Evolutionary conservation across 768 basidiomycete species (phyloP).

Genomic region (Plicaturopsis crispa): DNA sequence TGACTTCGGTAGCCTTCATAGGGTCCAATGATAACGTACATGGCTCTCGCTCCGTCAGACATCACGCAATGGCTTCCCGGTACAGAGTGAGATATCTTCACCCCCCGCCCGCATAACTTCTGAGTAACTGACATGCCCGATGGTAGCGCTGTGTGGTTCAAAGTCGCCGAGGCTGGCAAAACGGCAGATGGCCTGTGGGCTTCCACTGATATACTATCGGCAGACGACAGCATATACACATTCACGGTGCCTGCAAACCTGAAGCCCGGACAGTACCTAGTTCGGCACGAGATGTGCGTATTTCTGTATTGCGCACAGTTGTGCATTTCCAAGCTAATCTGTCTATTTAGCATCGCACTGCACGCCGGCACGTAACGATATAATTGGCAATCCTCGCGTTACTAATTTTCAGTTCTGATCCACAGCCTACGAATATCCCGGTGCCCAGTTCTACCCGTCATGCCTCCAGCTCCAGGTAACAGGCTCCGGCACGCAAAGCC

Average conservation of each 20-base stretch:
- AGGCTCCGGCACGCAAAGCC: conserved; percentile 34
- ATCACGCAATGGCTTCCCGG: conserved; percentile 36
- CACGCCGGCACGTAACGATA: conserved; percentile 21
- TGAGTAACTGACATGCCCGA: neutral
- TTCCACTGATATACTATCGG: conserved; percentile 29
- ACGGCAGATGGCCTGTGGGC: conserved; percentile 37
- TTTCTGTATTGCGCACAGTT: neutral
- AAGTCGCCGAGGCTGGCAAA: conserved; percentile 39
- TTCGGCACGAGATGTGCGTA: conserved; percentile 38
- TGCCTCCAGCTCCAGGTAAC: conserved; percentile 41
- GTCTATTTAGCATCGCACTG: conserved; percentile 26
- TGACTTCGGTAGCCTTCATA: conserved; percentile 23
- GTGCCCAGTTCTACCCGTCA: conserved; percentile 36
- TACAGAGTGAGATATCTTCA: conserved; percentile 21
- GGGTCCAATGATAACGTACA: conserved; percentile 40
- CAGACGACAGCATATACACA: conserved; percentile 32
- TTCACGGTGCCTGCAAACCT: conserved; percentile 40
- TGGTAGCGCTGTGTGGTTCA: conserved; percentile 45
- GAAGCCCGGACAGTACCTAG: conserved; percentile 39
- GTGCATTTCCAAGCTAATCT: too few relatives aligned
- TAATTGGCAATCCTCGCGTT: neutral
- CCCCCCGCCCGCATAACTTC: neutral
- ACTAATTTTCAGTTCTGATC: neutral
- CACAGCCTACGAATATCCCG: conserved; percentile 31
- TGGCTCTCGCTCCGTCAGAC: conserved; percentile 36